A percentile compares a stretch with the other conserved stretches of the same genome.
Conservation (phyloP, 1,284 basidiomycete genomes). For the Phenoliferia sp. region DNA sequence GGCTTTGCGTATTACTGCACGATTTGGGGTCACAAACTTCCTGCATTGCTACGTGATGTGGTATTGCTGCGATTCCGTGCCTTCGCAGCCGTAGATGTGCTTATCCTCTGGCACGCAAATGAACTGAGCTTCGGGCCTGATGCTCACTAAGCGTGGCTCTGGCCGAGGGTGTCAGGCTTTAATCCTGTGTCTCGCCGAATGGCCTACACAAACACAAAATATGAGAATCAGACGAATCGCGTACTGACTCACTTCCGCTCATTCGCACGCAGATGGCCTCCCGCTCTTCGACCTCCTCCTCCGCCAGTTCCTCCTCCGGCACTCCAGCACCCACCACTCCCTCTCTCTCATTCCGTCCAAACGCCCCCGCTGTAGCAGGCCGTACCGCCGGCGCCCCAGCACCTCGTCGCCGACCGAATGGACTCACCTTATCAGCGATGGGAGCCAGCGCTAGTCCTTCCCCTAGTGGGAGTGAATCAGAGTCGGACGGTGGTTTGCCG, state of each 20-base stretch:
- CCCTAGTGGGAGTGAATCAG: no score
- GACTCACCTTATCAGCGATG: conserved; percentile 41
- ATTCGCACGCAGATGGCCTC: conserved; percentile 30
- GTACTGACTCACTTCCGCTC: background rate
- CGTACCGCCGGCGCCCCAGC: conserved; percentile 35
- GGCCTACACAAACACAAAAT: no score
- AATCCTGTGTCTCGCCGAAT: no score
- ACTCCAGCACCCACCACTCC: conserved; percentile 24
- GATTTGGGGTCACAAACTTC: no score
- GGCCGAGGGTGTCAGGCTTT: background rate
- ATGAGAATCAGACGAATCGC: background rate
- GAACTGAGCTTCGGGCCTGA: no score
- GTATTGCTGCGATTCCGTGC: no score
- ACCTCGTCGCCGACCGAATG: conserved; percentile 40
- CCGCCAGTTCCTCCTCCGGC: conserved; percentile 32
- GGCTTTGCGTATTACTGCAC: no score
- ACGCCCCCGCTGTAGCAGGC: conserved; percentile 34
- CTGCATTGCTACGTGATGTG: no score
- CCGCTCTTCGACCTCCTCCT: conserved; percentile 29
- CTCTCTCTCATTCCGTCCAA: conserved; percentile 38
- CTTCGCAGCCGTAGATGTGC: no score
- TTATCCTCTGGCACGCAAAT: no score
- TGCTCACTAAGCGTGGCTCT: background rate
- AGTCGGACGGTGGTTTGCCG: no score
- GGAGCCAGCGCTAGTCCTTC: conserved; percentile 36